Evolutionary conservation across 1,284 basidiomycete genomes (phyloP).

Genomic region (Leccinum subspadiceum): DNA sequence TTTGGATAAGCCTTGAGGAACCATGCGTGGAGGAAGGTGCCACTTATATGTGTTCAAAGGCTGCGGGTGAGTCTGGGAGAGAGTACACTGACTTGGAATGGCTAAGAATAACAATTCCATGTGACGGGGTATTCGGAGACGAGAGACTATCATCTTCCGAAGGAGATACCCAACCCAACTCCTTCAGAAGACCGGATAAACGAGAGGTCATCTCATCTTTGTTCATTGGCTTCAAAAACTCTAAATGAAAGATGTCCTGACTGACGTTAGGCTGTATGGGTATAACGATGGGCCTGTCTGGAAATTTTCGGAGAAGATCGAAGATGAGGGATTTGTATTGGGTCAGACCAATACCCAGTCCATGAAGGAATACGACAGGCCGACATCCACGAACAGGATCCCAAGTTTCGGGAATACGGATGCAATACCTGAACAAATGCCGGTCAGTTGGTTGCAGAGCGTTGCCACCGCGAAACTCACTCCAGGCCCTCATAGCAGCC

Average conservation of each 20-base stretch:
- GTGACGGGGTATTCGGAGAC: conserved; percentile 1
- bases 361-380: conserved; percentile 85
- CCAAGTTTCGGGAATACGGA: conserved; percentile 71
- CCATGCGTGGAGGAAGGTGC: conserved; percentile 80
- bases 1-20: conserved; percentile 76
- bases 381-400: conserved; percentile 50
- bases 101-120: conserved; percentile 74
- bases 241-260: conserved; percentile 77
- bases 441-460: not conserved
- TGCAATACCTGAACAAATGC: conserved; percentile 56
- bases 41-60: conserved; percentile 39
- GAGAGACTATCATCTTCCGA: conserved; percentile 15
- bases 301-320: conserved; percentile 50
- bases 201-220: conserved; percentile 57
- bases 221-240: conserved; percentile 69
- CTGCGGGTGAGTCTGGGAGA: not conserved
- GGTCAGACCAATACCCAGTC: conserved; percentile 77
- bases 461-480: conserved; percentile 39
- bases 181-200: conserved; percentile 58
- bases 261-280: conserved; percentile 83
- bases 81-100: conserved; percentile 75
- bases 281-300: conserved; percentile 75
- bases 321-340: conserved; percentile 59
- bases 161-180: conserved; percentile 64
- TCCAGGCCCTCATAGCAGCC: conserved; percentile 59